phyloP scores from a whole-genome alignment of 768 basidiomycete genomes.

The Psilocybe cyanescens region DNA sequence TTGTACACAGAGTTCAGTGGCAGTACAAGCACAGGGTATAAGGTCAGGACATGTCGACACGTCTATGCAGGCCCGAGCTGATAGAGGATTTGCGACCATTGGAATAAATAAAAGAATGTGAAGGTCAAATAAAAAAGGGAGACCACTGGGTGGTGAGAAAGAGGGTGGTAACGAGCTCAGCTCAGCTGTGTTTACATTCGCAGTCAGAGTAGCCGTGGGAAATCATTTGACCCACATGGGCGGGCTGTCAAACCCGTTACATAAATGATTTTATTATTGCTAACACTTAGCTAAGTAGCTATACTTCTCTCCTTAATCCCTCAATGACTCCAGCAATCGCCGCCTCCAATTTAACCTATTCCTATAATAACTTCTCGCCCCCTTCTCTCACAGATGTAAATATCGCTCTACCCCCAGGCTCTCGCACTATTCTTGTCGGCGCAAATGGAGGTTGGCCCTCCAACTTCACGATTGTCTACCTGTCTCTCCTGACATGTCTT shows the following conservation, averaged over 20 bases:
- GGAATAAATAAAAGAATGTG: slow-evolving; percentile 34
- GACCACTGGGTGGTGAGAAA: slow-evolving; percentile 19
- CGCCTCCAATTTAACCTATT: slow-evolving; percentile 59
- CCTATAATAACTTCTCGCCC: slow-evolving; percentile 42
- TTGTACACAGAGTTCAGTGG: slow-evolving; percentile 60
- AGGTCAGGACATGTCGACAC: slow-evolving; percentile 59
- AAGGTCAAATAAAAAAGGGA: slow-evolving; percentile 19
- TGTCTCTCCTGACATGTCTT: slow-evolving; percentile 14
- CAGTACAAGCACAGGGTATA: slow-evolving; percentile 56
- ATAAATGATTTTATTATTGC: background rate
- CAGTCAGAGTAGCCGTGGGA: slow-evolving; percentile 19
- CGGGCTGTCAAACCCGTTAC: background rate
- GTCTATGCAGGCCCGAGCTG: slow-evolving; percentile 37
- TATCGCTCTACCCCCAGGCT: slow-evolving; percentile 71
- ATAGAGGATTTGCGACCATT: slow-evolving; percentile 43
- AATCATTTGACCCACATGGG: slow-evolving; percentile 8
- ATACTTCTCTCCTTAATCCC: background rate
- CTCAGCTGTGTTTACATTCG: slow-evolving; percentile 11
- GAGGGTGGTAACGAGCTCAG: slow-evolving; percentile 21
- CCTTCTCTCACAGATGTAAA: slow-evolving; percentile 68
- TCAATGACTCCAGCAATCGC: slow-evolving; percentile 37
- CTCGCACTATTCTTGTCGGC: slow-evolving; percentile 86
- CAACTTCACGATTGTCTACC: slow-evolving; percentile 6
- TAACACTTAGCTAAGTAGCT: background rate
- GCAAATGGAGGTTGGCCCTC: slow-evolving; percentile 83